Evolutionary conservation across 176 grass and related monocot genomes (phyloP), one percentile per base, ranked within the genome.

Genomic region (Triticum turgidum): DNA sequence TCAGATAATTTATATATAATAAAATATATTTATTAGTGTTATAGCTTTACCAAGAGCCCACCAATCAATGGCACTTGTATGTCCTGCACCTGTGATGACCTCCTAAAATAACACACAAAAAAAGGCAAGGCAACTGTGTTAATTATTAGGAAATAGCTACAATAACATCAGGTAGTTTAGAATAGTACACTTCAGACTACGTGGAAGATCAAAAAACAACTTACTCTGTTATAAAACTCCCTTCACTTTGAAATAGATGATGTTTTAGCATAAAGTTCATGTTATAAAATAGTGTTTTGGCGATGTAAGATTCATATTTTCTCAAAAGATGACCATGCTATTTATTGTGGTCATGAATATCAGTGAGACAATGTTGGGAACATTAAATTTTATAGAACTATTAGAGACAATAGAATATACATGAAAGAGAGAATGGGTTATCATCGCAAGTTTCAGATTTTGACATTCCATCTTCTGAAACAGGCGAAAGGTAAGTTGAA

Each of bases 51-150:
- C 97, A 77, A 99, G 89, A 88, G 94, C 85, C 97, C 97, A 99
- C 97, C 94, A 99, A 89, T 99, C 97, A 83, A 99, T 94, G 27
- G 94, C 97, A 86, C 94, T 96, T 69, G 90, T 99, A 88, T 99
- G 97, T 29, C 80, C 83, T 92, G 85, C 82, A 59, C 97, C 97
- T 35, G 84, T 93, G 65, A 99, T 94, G 74, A 99, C 87, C 87
- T 99, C 97, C 97, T 99, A 88, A 70, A 85, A 86, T 17, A 90
- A 56, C 61, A 37, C 41, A 38, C 6, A 47, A 69, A 69, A 11
- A 77, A 41, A 73, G 71, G 51, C 59, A 87, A 9, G 42, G 18
- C 6, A 72, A 71, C 44, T 27, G 56, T 79, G 66, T 42, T 52
- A 79, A 20, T 41, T 56, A 29, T 70, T 35, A n/a, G 49, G 15